These are phyloP conservation scores for Calocybe cyanea DNA, from an alignment of 768 basidiomycete genomes.

Conservation along the genomic window DNA sequence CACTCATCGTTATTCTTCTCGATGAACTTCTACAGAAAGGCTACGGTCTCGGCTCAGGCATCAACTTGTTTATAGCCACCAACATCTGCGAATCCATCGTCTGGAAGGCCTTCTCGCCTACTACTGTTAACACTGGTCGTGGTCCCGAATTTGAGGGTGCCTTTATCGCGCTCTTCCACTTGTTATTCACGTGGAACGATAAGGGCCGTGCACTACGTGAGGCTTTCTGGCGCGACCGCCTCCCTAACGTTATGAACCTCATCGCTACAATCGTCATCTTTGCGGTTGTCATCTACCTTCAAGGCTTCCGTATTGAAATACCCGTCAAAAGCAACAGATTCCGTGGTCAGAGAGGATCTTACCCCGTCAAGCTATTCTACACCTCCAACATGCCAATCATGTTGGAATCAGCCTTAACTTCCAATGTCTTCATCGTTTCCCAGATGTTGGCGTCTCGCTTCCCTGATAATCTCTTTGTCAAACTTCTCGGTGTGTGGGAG, in stretches of 20 bases:
- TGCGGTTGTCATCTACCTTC: conserved; percentile 94
- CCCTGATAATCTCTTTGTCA: conserved; percentile 87
- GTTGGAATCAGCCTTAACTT: conserved; percentile 90
- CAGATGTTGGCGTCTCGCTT: conserved; percentile 94
- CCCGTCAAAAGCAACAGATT: conserved; percentile 96
- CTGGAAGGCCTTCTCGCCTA: conserved; percentile 99
- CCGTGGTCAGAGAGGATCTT: conserved; percentile 92
- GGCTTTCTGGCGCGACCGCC: conserved; percentile 95
- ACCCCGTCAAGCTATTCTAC: conserved; percentile 98
- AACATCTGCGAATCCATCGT: conserved; percentile 99
- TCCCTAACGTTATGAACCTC: conserved; percentile 98
- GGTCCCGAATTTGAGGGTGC: conserved; percentile 99
- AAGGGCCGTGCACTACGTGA: conserved; percentile 95
- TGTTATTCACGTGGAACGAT: conserved; percentile 97
- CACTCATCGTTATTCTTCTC: conserved; percentile 95
- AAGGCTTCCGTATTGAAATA: conserved; percentile 98
- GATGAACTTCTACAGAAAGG: conserved; percentile 99
- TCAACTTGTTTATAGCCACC: conserved; percentile 98
- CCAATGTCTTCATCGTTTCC: conserved; percentile 92
- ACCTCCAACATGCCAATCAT: conserved; percentile 99
- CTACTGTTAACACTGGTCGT: conserved; percentile 95
- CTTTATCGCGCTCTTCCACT: conserved; percentile 93
- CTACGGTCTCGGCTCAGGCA: conserved; percentile 97
- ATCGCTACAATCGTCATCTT: conserved; percentile 90
- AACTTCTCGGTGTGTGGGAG: conserved; percentile 97